A percentile compares a stretch with the other conserved stretches of the same genome.
phyloP scores from a whole-genome alignment of 768 basidiomycete species.

The Leccinum truebloodii region DNA sequence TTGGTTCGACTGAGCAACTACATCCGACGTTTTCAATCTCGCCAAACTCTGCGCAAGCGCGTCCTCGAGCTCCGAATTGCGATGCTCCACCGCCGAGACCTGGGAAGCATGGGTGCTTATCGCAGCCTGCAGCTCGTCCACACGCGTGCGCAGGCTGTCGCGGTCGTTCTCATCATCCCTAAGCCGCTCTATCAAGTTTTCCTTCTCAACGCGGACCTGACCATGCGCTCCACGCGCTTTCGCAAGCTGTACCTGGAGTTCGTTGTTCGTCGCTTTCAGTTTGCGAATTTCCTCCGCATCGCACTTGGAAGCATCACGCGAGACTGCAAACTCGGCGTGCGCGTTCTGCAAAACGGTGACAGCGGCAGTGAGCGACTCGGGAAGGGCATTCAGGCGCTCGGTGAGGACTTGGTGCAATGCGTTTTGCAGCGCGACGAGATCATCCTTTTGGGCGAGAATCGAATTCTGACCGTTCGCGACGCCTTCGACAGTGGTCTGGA shows the following conservation, averaged over 20 bases:
- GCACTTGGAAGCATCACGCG: conserved; percentile 55
- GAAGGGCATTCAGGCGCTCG: conserved; percentile 57
- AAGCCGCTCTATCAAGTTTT: conserved; percentile 64
- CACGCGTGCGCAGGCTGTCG: conserved; percentile 54
- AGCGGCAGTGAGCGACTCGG: conserved; percentile 55
- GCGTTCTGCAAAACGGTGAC: conserved; percentile 58
- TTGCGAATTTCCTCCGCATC: conserved; percentile 73
- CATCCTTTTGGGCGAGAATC: conserved; percentile 48
- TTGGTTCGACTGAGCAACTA: conserved; percentile 58
- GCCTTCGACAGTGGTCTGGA: conserved; percentile 52
- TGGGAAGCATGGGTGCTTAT: conserved; percentile 47
- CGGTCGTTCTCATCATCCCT: conserved; percentile 62
- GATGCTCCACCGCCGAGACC: conserved; percentile 45
- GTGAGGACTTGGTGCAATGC: conserved; percentile 52
- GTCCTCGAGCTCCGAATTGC: conserved; percentile 65
- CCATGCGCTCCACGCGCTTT: conserved; percentile 80
- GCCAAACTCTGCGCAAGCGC: conserved; percentile 73
- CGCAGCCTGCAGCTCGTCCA: conserved; percentile 53
- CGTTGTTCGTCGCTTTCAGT: conserved; percentile 52
- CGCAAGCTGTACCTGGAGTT: conserved; percentile 69
- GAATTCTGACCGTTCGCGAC: conserved; percentile 53
- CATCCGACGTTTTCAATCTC: conserved; percentile 72
- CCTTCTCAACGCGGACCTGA: conserved; percentile 82
- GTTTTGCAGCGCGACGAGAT: conserved; percentile 51
- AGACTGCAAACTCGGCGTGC: conserved; percentile 60